Evolutionary conservation across 106 monocot genomes (phyloP).

Genomic region (Xerophyta viscosa): DNA sequence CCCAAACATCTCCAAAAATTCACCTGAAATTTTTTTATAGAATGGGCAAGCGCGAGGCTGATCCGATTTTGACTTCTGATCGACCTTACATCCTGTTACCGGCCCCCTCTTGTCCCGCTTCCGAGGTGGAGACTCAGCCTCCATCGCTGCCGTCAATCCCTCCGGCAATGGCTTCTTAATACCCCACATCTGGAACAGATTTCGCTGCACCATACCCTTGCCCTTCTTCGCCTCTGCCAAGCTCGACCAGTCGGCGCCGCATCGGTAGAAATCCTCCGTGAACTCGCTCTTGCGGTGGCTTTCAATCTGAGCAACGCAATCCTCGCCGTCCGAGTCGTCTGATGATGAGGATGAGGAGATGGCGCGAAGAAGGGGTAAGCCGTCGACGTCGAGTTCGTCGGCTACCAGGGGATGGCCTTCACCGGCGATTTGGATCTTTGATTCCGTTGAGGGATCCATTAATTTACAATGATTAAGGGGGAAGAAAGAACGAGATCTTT

Average conservation of each 20-base stretch:
- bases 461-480: background rate
- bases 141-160: background rate
- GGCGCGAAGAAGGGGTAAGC: slow-evolving; percentile 18
- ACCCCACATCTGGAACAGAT: slow-evolving; percentile 64
- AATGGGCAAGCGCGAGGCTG: slow-evolving; percentile 45
- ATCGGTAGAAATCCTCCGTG: slow-evolving; percentile 38
- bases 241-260: slow-evolving; percentile 46
- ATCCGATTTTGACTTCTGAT: background rate
- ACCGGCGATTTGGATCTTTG: slow-evolving; percentile 4
- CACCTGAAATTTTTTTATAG: slow-evolving; percentile 65
- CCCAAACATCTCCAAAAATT: no score
- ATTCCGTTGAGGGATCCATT: no score
- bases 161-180: slow-evolving; percentile 33
- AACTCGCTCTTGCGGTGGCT: slow-evolving; percentile 11
- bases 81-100: background rate
- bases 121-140: background rate
- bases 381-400: no score
- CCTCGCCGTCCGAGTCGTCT: background rate
- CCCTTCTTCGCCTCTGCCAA: slow-evolving; percentile 7
- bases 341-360: slow-evolving; percentile 20
- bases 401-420: no score
- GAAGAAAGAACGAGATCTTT: background rate
- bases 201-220: slow-evolving; percentile 38
- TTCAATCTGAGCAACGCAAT: background rate
- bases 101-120: slow-evolving; percentile 5